Base-by-base conservation (phyloP, 176 grass and related monocot genomes). In the Olyra latifolia region DNA sequence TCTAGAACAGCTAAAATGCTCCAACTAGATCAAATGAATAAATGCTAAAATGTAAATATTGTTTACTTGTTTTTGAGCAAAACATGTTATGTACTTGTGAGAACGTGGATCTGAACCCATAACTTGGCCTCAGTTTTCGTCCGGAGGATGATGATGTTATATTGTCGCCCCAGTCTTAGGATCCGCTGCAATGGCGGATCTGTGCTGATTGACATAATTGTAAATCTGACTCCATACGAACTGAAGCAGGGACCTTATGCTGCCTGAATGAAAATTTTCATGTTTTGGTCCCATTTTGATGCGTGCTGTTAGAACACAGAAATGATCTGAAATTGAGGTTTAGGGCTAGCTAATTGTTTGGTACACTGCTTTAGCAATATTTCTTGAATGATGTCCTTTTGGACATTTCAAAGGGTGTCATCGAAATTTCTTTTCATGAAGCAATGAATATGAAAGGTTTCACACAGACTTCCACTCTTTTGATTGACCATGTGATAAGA, bases 151-250 rank as follows among this genome's bases (percentile, higher is more conserved):
- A 83, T 76, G 82, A 84, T 57, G 0, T 75, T 6, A 19, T 19
- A 67, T 76, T 84, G 82, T 84, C 82, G 82, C 82, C 82, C 82
- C 72, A 84, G 82, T 76, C 82, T 84, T 84, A 84, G 82, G 61
- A 58, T 47, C 39, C 82, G 12, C 24, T 6, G n/a, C 1, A 4
- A 27, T 28, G 5, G 49, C 4, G 71, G 61, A 1, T 53, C 48
- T 76, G 0, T 84, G 82, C 82, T 84, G 82, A 84, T 84, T 68
- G 82, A 68, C 82, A 75, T 43, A 14, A 15, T 10, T 6, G 0
- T 39, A 25, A 49, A 62, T 82, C 67, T 82, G 80, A 82, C 80
- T 72, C 80, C 10, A 11, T 60, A 7, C 29, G 58, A 29, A 15
- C 32, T 35, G 32, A 16, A 4, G 1, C 58, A 28, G 14, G 25